These are phyloP conservation scores for Leccinum disarticulatum DNA, from an alignment of 768 basidiomycete genomes.

Conservation along the genomic window DNA sequence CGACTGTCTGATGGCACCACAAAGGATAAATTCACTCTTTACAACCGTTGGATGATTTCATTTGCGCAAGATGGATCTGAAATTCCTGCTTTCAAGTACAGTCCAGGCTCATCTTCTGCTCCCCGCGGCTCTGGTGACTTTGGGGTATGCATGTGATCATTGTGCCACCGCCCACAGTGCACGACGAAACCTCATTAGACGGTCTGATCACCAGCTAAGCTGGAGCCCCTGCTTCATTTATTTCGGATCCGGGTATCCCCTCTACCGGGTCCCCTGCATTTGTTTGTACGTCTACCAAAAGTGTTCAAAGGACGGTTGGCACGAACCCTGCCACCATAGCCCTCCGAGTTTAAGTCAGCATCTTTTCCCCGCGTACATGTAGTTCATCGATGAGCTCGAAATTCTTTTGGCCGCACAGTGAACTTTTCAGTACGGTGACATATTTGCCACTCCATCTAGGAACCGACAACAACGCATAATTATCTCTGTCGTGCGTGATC, in stretches of 20 bases:
- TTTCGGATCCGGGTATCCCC: conserved; percentile 12
- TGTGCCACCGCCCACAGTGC: not conserved
- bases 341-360: conserved; percentile 1
- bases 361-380: not conserved
- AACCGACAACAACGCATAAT: conserved; percentile 3
- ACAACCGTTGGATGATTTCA: conserved; percentile 13
- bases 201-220: not conserved
- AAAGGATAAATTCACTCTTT: conserved; percentile 10
- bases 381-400: not conserved
- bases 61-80: conserved; percentile 11
- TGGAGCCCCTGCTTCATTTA: conserved; percentile 3
- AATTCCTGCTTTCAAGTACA: conserved; percentile 8
- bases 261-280: not conserved
- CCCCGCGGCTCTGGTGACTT: conserved; percentile 17
- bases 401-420: conserved; percentile 2
- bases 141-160: not conserved
- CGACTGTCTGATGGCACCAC: not conserved
- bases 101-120: conserved; percentile 6
- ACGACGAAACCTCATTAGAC: conserved; percentile 3
- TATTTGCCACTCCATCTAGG: conserved; percentile 1
- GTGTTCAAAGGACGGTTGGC: not conserved
- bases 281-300: conserved; percentile 6
- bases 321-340: not conserved
- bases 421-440: not conserved
- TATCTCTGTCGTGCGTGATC: not conserved